These are phyloP conservation scores for Marasmius oreades DNA, from an alignment of 1,284 basidiomycete species.

Conservation along the genomic window DNA sequence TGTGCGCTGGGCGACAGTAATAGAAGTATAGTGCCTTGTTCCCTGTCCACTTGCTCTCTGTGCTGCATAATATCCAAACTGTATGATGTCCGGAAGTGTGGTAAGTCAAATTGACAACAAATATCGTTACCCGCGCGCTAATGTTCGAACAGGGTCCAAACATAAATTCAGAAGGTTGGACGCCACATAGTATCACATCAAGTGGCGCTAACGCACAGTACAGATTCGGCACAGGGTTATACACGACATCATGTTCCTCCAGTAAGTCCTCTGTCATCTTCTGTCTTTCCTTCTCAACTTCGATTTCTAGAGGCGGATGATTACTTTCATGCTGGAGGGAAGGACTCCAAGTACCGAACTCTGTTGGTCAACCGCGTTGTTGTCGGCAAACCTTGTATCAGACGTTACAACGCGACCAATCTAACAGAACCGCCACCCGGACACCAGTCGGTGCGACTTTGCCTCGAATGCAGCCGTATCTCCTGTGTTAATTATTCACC, in stretches of 20 bases:
- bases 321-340: conserved; percentile 40
- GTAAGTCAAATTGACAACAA: conserved; percentile 27
- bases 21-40: conserved; percentile 41
- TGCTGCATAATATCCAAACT: conserved; percentile 52
- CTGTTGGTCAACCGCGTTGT: conserved; percentile 57
- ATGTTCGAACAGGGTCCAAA: conserved; percentile 38
- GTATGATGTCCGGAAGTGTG: conserved; percentile 52
- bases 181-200: conserved; percentile 1
- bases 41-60: conserved; percentile 42
- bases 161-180: conserved; percentile 48
- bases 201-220: neutral
- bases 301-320: conserved; percentile 52
- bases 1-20: conserved; percentile 51
- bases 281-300: neutral
- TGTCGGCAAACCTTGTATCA: conserved; percentile 49
- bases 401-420: conserved; percentile 41
- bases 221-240: conserved; percentile 61
- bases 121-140: conserved; percentile 4
- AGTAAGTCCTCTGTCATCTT: conserved; percentile 30
- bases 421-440: conserved; percentile 47
- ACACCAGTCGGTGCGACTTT: conserved; percentile 48
- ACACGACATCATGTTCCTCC: conserved; percentile 57
- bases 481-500: neutral
- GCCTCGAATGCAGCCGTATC: neutral
- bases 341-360: conserved; percentile 37